Evolutionary conservation across 192 early-diverging fungal genomes (phyloP), one percentile per base, ranked within the genome.

Genomic region (Funneliformis geosporum): DNA sequence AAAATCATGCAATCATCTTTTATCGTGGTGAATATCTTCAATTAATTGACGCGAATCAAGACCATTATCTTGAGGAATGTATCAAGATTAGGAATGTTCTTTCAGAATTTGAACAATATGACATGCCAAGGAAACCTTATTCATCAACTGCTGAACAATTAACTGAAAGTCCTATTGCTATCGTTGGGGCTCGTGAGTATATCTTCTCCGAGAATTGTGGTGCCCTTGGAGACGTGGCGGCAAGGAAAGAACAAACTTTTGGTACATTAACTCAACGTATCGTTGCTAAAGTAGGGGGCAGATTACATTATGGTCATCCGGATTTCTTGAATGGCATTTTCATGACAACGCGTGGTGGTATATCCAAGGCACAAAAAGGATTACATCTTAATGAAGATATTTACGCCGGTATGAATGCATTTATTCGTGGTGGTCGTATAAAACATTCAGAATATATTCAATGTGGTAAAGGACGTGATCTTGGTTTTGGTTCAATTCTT

Each of bases 341-440:
- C 78, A 95, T 96, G 95, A 92, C 89, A 10, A 96, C 93, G 1
- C 93, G 95, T 42, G 95, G 94, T 71, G 94, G 85, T 81, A 90
- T 96, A 60, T 92, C 90, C 23, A 96, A 96, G 84, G 95, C 94
- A 27, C 95, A 96, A 78, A 95, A 93, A 82, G 95, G 95, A 39
- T 85, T 96, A 72, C 95, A 96, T 73, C 86, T 96, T 71, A 96
- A 96, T 80, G 95, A 96, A 86, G 95, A 96, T 85, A 96, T 96
- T 83, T 96, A 93, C 69, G 95, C 95, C 8, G 95, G 95, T 81
- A 96, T 96, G 93, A 93, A 90, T 81, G 94, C 93, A 28, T 95
- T 95, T 75, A 91, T 86, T 60, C 90, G 95, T 28, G 95, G 95
- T 66, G 95, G 94, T 0, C 87, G 91, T 38, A 96, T 95, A 84